phyloP scores from a whole-genome alignment of 331 rosid species.

The Pyracantha coccinea region DNA sequence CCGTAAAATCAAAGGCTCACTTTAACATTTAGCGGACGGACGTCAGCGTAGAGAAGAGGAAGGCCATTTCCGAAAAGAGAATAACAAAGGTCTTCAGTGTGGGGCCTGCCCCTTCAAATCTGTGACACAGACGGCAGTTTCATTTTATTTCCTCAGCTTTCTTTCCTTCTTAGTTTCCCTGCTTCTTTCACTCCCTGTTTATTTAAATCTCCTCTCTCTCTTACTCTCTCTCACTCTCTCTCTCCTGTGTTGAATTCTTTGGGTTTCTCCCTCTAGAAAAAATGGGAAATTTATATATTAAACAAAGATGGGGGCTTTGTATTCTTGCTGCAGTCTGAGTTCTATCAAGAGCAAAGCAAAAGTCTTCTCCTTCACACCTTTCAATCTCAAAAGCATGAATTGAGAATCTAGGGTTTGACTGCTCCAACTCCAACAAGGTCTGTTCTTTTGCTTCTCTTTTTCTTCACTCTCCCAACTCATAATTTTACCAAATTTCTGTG shows the following conservation, averaged over 20 bases:
- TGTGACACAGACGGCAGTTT: slow-evolving; percentile 90
- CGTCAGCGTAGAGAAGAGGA: background rate
- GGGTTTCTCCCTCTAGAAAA: background rate
- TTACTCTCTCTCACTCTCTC: background rate
- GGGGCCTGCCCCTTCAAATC: slow-evolving; percentile 52
- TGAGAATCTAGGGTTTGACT: slow-evolving; percentile 77
- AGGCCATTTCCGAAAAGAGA: slow-evolving; percentile 12
- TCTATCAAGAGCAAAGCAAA: slow-evolving; percentile 39
- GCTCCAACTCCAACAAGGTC: slow-evolving; percentile 63
- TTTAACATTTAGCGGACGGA: background rate
- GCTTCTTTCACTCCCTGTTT: background rate
- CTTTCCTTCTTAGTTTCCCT: background rate
- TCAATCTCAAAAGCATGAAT: slow-evolving; percentile 51
- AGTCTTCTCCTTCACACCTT: slow-evolving; percentile 69
- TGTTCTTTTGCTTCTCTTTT: slow-evolving; percentile 32
- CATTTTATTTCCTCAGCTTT: slow-evolving; percentile 32
- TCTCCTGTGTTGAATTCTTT: slow-evolving; percentile 16
- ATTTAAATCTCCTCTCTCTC: background rate
- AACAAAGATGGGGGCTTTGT: slow-evolving; percentile 51
- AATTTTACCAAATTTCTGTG: slow-evolving; percentile 20
- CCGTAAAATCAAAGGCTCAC: background rate
- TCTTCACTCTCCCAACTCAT: slow-evolving; percentile 6
- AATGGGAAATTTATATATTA: background rate
- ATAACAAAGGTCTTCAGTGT: slow-evolving; percentile 20
- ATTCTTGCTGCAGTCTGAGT: slow-evolving; percentile 51